phyloP scores from a whole-genome alignment of 805 yeast species.

The Candida ascalaphidarum region DNA sequence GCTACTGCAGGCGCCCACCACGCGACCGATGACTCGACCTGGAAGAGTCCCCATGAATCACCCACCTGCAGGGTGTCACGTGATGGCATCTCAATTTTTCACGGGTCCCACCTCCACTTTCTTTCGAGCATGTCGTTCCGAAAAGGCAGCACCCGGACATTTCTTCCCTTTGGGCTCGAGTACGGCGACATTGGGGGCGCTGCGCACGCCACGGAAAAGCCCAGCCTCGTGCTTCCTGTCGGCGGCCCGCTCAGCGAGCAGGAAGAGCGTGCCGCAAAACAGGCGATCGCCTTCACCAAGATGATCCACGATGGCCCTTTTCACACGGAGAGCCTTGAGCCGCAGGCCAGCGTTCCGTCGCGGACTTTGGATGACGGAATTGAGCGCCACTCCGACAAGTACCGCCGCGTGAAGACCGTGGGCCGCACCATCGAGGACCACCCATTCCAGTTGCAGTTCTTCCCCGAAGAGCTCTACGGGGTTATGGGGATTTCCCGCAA shows the following conservation, averaged over 20 bases:
- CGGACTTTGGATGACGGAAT: slow-evolving; percentile 54
- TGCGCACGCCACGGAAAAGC: slow-evolving; percentile 25
- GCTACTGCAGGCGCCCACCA: no score
- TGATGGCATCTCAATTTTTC: no score
- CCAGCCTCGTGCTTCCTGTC: slow-evolving; percentile 51
- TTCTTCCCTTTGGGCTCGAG: slow-evolving; percentile 67
- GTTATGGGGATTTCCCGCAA: slow-evolving; percentile 59
- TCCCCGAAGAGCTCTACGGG: slow-evolving; percentile 69
- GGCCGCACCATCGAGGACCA: slow-evolving; percentile 71
- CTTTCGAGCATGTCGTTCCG: slow-evolving; percentile 47
- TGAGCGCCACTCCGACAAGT: slow-evolving; percentile 74
- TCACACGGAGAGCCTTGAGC: slow-evolving; percentile 45
- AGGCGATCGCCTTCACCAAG: slow-evolving; percentile 44
- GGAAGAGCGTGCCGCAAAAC: slow-evolving; percentile 48
- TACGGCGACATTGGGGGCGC: slow-evolving; percentile 46
- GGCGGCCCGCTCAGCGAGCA: slow-evolving; percentile 45
- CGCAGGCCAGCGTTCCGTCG: slow-evolving; percentile 10
- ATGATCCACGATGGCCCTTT: slow-evolving; percentile 60
- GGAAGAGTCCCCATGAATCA: no score
- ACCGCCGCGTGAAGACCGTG: slow-evolving; percentile 58
- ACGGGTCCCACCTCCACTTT: no score
- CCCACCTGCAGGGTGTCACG: no score
- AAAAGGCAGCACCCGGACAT: slow-evolving; percentile 35
- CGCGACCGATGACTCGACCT: no score
- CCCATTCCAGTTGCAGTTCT: slow-evolving; percentile 61